Percentiles rank a stretch among this genome's conserved stretches.
Conservation (phyloP, 345 rosid species). For the Corchorus capsularis region DNA sequence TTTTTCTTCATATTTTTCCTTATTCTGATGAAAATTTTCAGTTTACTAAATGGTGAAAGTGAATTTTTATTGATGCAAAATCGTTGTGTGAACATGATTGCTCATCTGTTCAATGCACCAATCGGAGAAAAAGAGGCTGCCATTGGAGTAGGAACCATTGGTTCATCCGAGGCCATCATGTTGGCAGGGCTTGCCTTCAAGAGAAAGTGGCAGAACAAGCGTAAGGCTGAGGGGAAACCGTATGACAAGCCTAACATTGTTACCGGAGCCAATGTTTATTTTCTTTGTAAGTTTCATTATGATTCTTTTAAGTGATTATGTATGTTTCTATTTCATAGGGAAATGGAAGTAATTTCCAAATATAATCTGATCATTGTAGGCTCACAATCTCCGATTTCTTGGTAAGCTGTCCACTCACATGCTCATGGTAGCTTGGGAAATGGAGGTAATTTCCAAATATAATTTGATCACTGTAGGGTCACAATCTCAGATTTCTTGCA, state of each 20-base stretch:
- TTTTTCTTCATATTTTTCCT: neutral
- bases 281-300: no score
- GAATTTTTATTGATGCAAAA: slow-evolving; percentile 50
- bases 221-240: slow-evolving; percentile 81
- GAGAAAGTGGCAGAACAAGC: slow-evolving; percentile 93
- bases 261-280: slow-evolving; percentile 95
- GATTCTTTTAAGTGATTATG: no score
- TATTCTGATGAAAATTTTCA: neutral
- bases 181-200: slow-evolving; percentile 92
- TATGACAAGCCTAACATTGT: slow-evolving; percentile 87
- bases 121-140: slow-evolving; percentile 72
- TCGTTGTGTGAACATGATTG: slow-evolving; percentile 94
- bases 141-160: slow-evolving; percentile 88
- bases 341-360: slow-evolving; percentile 27
- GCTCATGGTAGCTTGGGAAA: slow-evolving; percentile 27
- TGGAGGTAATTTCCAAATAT: slow-evolving; percentile 28
- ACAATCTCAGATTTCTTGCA: slow-evolving; percentile 20
- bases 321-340: no score
- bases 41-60: neutral
- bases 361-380: slow-evolving; percentile 7
- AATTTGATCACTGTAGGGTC: slow-evolving; percentile 14
- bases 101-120: slow-evolving; percentile 86
- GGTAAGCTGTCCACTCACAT: slow-evolving; percentile 25
- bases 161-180: slow-evolving; percentile 98
- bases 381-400: slow-evolving; percentile 23